Percentiles rank a stretch among this genome's conserved stretches.
Conservation (phyloP, 805 yeast species). For the Wickerhamomyces xylosicus region DNA sequence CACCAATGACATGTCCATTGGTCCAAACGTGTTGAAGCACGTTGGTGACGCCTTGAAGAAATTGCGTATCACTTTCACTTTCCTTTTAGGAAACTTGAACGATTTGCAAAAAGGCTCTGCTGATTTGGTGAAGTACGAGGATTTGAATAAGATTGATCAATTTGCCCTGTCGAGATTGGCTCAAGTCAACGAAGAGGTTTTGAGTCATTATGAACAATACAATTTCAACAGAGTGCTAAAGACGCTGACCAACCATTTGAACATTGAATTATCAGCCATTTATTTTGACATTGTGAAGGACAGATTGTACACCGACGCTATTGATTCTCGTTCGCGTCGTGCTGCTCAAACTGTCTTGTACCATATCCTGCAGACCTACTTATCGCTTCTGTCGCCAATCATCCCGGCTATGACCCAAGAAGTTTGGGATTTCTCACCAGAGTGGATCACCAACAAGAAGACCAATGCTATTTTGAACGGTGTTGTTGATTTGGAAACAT, state of each 20-base stretch:
- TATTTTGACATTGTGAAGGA: constrained; percentile 88
- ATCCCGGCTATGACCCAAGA: constrained; percentile 83
- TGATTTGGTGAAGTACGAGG: constrained; percentile 26
- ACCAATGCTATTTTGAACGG: constrained; percentile 13
- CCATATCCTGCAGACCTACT: constrained; percentile 48
- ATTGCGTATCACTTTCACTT: constrained; percentile 71
- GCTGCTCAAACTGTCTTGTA: constrained; percentile 56
- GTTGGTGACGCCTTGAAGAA: constrained; percentile 78
- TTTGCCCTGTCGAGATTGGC: constrained; percentile 48
- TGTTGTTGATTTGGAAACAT: constrained; percentile 12
- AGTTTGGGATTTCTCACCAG: constrained; percentile 57
- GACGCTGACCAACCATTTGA: constrained; percentile 60
- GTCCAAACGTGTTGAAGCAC: constrained; percentile 60
- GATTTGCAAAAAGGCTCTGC: constrained; percentile 22
- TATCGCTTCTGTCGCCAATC: constrained; percentile 69
- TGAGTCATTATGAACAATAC: constrained; percentile 39
- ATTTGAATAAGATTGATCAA: constrained; percentile 44
- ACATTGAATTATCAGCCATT: constrained; percentile 64
- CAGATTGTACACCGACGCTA: constrained; percentile 61
- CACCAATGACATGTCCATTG: constrained; percentile 68
- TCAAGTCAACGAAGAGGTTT: constrained; percentile 31
- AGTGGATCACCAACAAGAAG: constrained; percentile 12
- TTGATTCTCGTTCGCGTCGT: constrained; percentile 37
- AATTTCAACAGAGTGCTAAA: constrained; percentile 67
- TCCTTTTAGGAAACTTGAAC: constrained; percentile 67